Conservation (phyloP, 2,329 filamentous ascomycete genomes). For the Xylariaceae sp. region DNA sequence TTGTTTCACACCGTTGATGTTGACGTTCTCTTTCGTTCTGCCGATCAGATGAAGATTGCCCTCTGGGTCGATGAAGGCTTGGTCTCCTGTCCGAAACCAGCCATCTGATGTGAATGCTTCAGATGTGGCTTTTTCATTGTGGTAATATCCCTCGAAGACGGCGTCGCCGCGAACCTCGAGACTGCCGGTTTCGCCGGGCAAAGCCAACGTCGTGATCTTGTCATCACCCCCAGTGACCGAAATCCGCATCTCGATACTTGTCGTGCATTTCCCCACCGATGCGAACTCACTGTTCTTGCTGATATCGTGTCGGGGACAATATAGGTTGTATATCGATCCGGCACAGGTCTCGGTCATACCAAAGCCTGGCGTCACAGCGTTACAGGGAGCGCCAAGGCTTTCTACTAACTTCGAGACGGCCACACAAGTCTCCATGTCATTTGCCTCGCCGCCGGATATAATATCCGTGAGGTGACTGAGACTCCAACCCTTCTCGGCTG, state of each 20-base stretch:
- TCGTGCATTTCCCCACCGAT: conserved; percentile 35
- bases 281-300: conserved; percentile 24
- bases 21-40: conserved; percentile 40
- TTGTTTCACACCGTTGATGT: conserved; percentile 45
- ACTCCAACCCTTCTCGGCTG: neutral
- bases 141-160: conserved; percentile 63
- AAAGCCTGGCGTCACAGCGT: conserved; percentile 40
- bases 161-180: conserved; percentile 57
- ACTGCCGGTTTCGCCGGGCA: conserved; percentile 43
- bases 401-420: conserved; percentile 28
- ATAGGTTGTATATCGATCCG: conserved; percentile 40
- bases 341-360: conserved; percentile 54
- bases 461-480: neutral
- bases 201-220: conserved; percentile 12
- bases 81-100: conserved; percentile 42
- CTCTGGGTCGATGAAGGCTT: neutral
- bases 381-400: conserved; percentile 28
- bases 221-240: conserved; percentile 7
- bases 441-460: conserved; percentile 26
- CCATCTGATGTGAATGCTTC: conserved; percentile 51
- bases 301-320: conserved; percentile 40
- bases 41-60: conserved; percentile 37
- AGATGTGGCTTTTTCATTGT: conserved; percentile 33
- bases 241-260: conserved; percentile 34
- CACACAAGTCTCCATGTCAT: conserved; percentile 32